Evolutionary conservation across 1,284 basidiomycete genomes (phyloP).

Genomic region (Tylopilus sp.): DNA sequence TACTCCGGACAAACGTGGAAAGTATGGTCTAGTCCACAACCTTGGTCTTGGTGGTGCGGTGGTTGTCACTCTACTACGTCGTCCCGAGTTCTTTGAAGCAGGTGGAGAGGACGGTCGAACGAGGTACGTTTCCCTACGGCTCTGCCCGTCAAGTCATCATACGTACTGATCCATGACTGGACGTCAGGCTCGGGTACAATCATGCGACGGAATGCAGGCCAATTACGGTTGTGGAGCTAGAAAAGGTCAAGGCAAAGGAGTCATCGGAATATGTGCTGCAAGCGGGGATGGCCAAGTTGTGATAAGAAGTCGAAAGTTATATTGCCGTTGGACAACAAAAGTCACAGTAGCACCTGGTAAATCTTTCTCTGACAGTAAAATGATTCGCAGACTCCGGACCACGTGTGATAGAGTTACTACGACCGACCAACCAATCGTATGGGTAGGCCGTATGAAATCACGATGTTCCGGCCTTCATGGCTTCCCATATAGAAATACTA

Average conservation of each 20-base stretch:
- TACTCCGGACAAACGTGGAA: constrained; percentile 60
- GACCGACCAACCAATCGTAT: too few relatives aligned
- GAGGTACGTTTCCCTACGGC: constrained; percentile 42
- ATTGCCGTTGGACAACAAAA: too few relatives aligned
- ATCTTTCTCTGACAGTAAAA: too few relatives aligned
- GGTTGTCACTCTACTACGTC: constrained; percentile 65
- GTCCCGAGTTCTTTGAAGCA: constrained; percentile 63
- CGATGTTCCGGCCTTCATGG: too few relatives aligned
- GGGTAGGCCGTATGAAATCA: too few relatives aligned
- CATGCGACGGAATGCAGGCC: constrained; percentile 67
- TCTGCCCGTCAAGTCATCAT: too few relatives aligned
- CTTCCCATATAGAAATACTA: too few relatives aligned
- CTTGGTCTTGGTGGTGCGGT: constrained; percentile 76
- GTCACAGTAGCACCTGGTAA: too few relatives aligned
- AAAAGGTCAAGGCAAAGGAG: constrained; percentile 70
- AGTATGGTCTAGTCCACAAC: constrained; percentile 80
- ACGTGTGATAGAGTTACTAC: too few relatives aligned
- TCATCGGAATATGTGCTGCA: constrained; percentile 40
- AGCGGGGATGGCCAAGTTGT: constrained; percentile 35
- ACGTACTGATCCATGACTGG: not conserved
- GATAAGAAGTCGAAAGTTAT: too few relatives aligned
- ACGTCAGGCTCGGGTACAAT: constrained; percentile 69
- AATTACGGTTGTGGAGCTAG: constrained; percentile 59
- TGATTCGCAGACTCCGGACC: too few relatives aligned
- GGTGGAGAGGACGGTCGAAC: constrained; percentile 62